These are phyloP conservation scores for Ceratobasidium sp. DNA, from an alignment of 1,284 basidiomycete genomes.

Conservation along the genomic window DNA sequence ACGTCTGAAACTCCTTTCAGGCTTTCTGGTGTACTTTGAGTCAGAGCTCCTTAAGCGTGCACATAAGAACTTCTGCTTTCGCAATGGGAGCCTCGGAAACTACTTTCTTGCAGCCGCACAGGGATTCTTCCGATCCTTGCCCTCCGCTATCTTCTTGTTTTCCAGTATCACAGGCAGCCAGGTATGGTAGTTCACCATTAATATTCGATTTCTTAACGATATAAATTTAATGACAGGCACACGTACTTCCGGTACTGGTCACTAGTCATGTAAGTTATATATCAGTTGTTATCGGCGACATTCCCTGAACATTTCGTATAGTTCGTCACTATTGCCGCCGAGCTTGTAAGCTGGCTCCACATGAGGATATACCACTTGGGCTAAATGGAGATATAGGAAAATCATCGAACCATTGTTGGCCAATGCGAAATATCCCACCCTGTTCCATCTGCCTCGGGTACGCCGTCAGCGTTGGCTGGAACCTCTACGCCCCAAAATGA, in stretches of 20 bases:
- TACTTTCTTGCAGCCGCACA: conserved; percentile 88
- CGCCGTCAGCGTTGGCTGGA: conserved; percentile 45
- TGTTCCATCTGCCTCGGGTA: conserved; percentile 53
- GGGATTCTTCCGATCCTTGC: conserved; percentile 85
- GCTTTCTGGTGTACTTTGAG: conserved; percentile 91
- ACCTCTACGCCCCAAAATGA: conserved; percentile 34
- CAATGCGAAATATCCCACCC: conserved; percentile 99
- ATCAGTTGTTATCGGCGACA: not conserved
- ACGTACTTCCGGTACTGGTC: conserved; percentile 88
- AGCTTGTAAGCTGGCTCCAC: conserved; percentile 78
- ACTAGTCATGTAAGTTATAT: conserved; percentile 81
- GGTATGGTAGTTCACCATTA: conserved; percentile 47
- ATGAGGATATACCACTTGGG: too few relatives aligned
- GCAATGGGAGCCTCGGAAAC: conserved; percentile 87
- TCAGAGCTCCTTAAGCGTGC: conserved; percentile 84
- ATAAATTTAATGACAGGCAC: conserved; percentile 60
- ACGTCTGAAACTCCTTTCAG: conserved; percentile 52
- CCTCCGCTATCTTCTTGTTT: conserved; percentile 95
- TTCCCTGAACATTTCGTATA: not conserved
- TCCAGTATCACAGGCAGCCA: conserved; percentile 86
- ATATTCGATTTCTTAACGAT: conserved; percentile 8
- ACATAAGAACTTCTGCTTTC: conserved; percentile 90
- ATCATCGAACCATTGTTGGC: conserved; percentile 83
- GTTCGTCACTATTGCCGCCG: conserved; percentile 93
- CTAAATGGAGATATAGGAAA: too few relatives aligned